These are phyloP conservation scores for Ganoderma lucidum DNA, from an alignment of 1,284 basidiomycete genomes.

Conservation along the genomic window DNA sequence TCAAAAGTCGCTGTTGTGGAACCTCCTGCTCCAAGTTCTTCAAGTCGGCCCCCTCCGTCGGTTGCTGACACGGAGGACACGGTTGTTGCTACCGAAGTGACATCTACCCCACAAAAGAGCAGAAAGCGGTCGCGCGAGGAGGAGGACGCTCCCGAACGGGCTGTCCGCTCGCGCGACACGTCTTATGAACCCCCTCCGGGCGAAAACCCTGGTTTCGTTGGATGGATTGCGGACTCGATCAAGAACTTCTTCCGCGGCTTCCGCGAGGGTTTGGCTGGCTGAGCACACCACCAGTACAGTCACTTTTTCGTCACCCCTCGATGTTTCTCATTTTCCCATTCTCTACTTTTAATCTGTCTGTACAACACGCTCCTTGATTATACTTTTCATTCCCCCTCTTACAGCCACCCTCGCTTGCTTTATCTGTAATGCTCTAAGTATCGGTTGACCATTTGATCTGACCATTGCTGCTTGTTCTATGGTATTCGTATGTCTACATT, in stretches of 20 bases:
- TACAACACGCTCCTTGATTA: conserved; percentile 22
- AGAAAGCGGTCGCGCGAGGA: conserved; percentile 58
- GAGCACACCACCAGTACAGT: not conserved
- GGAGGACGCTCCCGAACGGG: conserved; percentile 46
- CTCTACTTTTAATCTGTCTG: not conserved
- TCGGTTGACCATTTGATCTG: not conserved
- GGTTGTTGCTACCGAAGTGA: conserved; percentile 42
- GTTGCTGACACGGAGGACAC: conserved; percentile 53
- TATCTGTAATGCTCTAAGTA: conserved; percentile 2
- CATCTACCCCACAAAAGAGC: conserved; percentile 37
- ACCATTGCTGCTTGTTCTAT: not conserved
- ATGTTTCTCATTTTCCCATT: not conserved
- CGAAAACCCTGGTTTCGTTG: conserved; percentile 53
- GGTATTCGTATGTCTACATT: not conserved
- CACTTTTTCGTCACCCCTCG: not conserved
- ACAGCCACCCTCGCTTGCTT: conserved; percentile 13
- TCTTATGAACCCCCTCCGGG: conserved; percentile 51
- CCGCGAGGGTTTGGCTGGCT: conserved; percentile 57
- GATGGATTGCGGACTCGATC: conserved; percentile 68
- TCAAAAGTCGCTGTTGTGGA: not conserved
- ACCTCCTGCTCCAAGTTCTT: conserved; percentile 29
- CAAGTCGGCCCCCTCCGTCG: conserved; percentile 44
- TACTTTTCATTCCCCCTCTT: not conserved
- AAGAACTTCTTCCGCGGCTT: conserved; percentile 71
- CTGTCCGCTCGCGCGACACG: conserved; percentile 59